phyloP scores from a whole-genome alignment of 2,329 filamentous ascomycete genomes.

The Trichoderma arundinaceum region DNA sequence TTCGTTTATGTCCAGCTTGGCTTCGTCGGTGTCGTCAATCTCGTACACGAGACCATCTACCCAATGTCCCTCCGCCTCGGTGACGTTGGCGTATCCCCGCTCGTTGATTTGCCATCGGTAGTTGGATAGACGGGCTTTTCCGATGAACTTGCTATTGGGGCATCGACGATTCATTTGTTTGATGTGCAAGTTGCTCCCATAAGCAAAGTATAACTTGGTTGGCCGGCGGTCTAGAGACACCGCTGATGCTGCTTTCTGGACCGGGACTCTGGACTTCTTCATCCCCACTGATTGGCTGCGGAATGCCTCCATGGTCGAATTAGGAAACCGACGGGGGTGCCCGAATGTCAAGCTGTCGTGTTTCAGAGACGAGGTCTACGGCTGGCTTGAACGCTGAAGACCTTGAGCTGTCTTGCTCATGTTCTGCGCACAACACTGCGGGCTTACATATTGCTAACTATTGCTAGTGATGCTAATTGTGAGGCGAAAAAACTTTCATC shows the following conservation, averaged over 20 bases:
- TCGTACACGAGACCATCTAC: slow-evolving; percentile 52
- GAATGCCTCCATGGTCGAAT: slow-evolving; percentile 21
- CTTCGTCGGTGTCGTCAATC: slow-evolving; percentile 47
- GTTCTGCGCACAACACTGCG: neutral
- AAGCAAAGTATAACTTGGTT: slow-evolving; percentile 52
- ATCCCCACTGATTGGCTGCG: slow-evolving; percentile 25
- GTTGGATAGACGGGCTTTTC: slow-evolving; percentile 47
- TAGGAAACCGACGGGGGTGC: slow-evolving; percentile 12
- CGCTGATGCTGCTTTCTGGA: slow-evolving; percentile 31
- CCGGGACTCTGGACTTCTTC: slow-evolving; percentile 13
- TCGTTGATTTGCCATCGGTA: slow-evolving; percentile 56
- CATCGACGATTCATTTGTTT: slow-evolving; percentile 53
- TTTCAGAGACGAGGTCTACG: slow-evolving; percentile 10
- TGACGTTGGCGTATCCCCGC: slow-evolving; percentile 53
- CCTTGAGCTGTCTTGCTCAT: slow-evolving; percentile 8
- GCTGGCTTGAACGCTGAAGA: slow-evolving; percentile 5
- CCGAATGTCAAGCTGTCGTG: neutral
- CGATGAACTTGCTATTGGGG: slow-evolving; percentile 49
- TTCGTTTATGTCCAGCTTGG: slow-evolving; percentile 48
- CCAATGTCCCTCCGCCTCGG: slow-evolving; percentile 43
- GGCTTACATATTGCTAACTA: slow-evolving; percentile 25
- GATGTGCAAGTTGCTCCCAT: slow-evolving; percentile 54
- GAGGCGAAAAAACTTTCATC: slow-evolving; percentile 14
- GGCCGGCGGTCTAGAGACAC: slow-evolving; percentile 35
- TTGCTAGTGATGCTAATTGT: slow-evolving; percentile 1